phyloP scores from a whole-genome alignment of 495 filamentous ascomycete genomes.

The Massariosphaeria phaeospora region DNA sequence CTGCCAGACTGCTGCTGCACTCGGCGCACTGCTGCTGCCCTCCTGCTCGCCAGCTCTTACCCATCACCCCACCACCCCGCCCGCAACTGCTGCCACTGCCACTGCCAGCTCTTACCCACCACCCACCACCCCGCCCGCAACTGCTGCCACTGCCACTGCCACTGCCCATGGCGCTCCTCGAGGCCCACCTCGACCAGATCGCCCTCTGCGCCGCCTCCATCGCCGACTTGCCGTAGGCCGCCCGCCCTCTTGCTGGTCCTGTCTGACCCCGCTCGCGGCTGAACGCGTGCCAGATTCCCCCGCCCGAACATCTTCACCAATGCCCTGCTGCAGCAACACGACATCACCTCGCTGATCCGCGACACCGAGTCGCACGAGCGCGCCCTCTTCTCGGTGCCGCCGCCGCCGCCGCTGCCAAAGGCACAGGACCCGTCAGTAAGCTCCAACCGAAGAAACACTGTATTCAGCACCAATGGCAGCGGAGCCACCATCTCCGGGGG shows the following conservation, averaged over 20 bases:
- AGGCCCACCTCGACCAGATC: slow-evolving; percentile 88
- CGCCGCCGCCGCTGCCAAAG: slow-evolving; percentile 50
- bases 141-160: too few species aligned
- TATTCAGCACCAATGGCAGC: slow-evolving; percentile 43
- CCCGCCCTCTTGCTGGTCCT: not conserved
- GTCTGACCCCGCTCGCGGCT: slow-evolving; percentile 3
- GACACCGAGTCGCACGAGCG: slow-evolving; percentile 95
- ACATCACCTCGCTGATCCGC: slow-evolving; percentile 90
- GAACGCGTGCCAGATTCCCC: slow-evolving; percentile 55
- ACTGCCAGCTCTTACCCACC: too few species aligned
- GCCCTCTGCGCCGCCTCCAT: slow-evolving; percentile 75
- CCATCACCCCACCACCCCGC: too few species aligned
- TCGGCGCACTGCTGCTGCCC: too few species aligned
- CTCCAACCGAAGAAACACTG: slow-evolving; percentile 48
- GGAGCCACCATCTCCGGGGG: slow-evolving; percentile 44
- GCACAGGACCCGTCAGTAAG: slow-evolving; percentile 40
- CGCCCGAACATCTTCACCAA: slow-evolving; percentile 94
- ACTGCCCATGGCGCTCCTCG: slow-evolving; percentile 63
- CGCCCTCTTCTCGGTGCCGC: slow-evolving; percentile 86
- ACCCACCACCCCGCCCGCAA: too few species aligned
- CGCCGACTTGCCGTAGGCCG: slow-evolving; percentile 72
- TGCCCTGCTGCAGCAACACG: slow-evolving; percentile 76
- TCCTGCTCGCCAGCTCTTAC: too few species aligned
- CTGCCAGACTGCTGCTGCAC: too few species aligned
- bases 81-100: too few species aligned